Evolutionary conservation across 352 stramenopile genomes (phyloP), one percentile per base, ranked within the genome.

Genomic region (Phytophthora pistaciae): DNA sequence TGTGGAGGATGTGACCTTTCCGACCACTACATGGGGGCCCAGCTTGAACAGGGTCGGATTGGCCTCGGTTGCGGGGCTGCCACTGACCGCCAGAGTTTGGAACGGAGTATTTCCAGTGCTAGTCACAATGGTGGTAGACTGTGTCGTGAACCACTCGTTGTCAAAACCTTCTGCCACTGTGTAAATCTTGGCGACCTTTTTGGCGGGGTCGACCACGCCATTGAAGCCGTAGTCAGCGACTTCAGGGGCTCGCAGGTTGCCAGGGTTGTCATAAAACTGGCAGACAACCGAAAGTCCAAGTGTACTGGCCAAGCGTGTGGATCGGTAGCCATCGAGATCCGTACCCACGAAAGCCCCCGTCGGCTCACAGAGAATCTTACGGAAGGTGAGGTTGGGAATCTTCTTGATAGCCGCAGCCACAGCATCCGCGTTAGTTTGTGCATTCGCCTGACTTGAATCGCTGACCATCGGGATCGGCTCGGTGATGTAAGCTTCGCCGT

Each of bases 141-240:
- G n/a, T n/a, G n/a, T n/a, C n/a, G n/a, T 88, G 62, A 91, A 91
- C 80, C 82, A 91, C 49, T 94, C 87, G 27, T 79, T 63, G 31
- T 88, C 60, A 2, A 69, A 57, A 14, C 87, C 84, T 10, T 87
- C 68, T 27, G 83, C 64, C 38, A 81, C 80, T 0, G 82, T 88
- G 54, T 77, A 64, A 2, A 94, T 54, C 3, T 73, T 46, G 3
- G 53, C 68, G 0, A 38, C 33, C 18, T 60, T 68, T 16, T 64
- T 60, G 6, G 50, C 5, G 9, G 65, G 50, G 13, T 60, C 63
- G 0, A 55, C 59, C 2, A 68, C 60, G 0, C 68, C 76, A 7
- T 64, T 57, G 54, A 90, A 71, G 3, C 0, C 9, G 16, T 54
- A 75, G 0, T 49, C 57, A 1, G 54, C 72, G 3, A 93, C 56